phyloP scores from a whole-genome alignment of 2,329 filamentous ascomycete genomes.

The Tolypocladium guangdongense region DNA sequence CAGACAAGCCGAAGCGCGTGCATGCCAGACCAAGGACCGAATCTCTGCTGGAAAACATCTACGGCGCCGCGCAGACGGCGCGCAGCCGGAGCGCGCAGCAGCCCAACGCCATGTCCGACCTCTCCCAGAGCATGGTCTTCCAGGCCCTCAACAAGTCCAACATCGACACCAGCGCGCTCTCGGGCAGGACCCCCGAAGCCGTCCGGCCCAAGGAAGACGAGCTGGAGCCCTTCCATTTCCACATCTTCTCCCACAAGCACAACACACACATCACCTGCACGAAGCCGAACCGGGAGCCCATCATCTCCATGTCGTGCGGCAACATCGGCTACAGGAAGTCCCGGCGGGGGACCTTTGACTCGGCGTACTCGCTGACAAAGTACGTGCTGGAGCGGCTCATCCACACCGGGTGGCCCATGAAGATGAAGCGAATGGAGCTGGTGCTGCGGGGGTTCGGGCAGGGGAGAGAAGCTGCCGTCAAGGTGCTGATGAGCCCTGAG shows the following conservation, averaged over 20 bases:
- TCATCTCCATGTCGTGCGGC: slow-evolving; percentile 72
- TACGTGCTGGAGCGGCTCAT: slow-evolving; percentile 78
- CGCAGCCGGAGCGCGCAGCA: slow-evolving; percentile 8
- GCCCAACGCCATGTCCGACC: slow-evolving; percentile 20
- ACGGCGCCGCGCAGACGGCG: slow-evolving; percentile 14
- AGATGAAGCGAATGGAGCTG: slow-evolving; percentile 70
- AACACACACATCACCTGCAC: slow-evolving; percentile 92
- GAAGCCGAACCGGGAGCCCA: slow-evolving; percentile 64
- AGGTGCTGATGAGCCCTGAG: slow-evolving; percentile 79
- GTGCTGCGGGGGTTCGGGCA: slow-evolving; percentile 75
- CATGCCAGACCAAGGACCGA: slow-evolving; percentile 15
- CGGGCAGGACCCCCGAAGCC: slow-evolving; percentile 9
- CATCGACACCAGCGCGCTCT: slow-evolving; percentile 22
- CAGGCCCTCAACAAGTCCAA: slow-evolving; percentile 22
- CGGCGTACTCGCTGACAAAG: slow-evolving; percentile 79
- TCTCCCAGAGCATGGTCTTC: slow-evolving; percentile 28
- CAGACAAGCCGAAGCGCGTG: slow-evolving; percentile 10
- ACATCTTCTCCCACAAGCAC: slow-evolving; percentile 81
- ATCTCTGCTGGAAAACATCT: slow-evolving; percentile 22
- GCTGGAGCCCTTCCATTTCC: slow-evolving; percentile 67
- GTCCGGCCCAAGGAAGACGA: slow-evolving; percentile 22
- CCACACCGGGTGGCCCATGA: slow-evolving; percentile 64
- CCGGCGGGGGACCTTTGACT: slow-evolving; percentile 73
- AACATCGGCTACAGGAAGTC: slow-evolving; percentile 88
- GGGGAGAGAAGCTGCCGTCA: slow-evolving; percentile 80